Evolutionary conservation across 164 flowering plant species (phyloP), one percentile per base, ranked within the genome.

Genomic region (Echeveria elegans): DNA sequence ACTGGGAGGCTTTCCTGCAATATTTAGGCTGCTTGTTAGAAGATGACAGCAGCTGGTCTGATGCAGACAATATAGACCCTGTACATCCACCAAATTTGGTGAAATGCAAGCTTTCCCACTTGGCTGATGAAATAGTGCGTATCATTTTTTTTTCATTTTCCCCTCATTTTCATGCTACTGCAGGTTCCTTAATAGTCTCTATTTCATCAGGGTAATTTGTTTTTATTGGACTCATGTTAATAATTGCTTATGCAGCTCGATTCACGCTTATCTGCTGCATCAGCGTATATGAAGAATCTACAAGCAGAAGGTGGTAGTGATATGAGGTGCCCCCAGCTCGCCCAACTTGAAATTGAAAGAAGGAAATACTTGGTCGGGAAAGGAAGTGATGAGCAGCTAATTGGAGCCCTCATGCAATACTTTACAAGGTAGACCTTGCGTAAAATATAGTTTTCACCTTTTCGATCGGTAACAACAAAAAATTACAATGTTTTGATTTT

Each of bases 1-100:
- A 94, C 71, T 91, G 97, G 97, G 93, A 91, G 77, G 80, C 82
- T 77, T 89, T 89, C 76, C 82, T 82, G 65, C 84, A 91, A 66
- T 94, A 88, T 71, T 73, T 91, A 63, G 88, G 86, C 73, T 94
- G 91, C 76, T 78, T 89, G 78, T 82, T 91, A 70, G 97, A 89
- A 78, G 96, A 86, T 82, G 87, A 77, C 67, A 78, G 81, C 69
- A 74, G 77, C 72, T 88, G 86, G 85, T 53, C 70, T 68, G 60
- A 56, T 68, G 74, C 41, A 66, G 60, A 70, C 11, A 32, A 15
- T 21, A 66, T n/a, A 74, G 74, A 77, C 70, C 60, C 77, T 29
- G 64, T 79, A 67, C 73, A 77, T 73, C 80, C 79, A 21, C 71
- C 78, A 21, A 79, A 75, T 64, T 50, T 56, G 53, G 70, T 71